Evolutionary conservation across 805 yeast genomes (phyloP).

Genomic region (Barnettozyma sucrosica): DNA sequence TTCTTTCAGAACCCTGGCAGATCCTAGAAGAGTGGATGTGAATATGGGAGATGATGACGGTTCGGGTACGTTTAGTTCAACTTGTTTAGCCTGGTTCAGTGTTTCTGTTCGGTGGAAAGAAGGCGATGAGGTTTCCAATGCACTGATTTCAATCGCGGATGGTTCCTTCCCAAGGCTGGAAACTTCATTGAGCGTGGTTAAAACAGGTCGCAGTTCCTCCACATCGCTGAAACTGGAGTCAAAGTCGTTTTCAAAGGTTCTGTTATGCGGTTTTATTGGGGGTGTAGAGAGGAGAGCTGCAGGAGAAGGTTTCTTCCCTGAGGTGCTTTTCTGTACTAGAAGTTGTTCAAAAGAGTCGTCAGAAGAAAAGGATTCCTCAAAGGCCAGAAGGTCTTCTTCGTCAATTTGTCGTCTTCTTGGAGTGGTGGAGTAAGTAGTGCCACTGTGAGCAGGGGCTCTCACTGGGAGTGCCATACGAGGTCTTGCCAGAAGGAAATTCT

Average conservation of each 20-base stretch:
- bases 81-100: background rate
- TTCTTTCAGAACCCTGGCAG: background rate
- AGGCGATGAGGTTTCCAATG: constrained; percentile 25
- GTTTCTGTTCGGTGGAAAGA: constrained; percentile 25
- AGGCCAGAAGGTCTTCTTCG: constrained; percentile 17
- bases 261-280: constrained; percentile 3
- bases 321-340: background rate
- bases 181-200: background rate
- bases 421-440: background rate
- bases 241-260: constrained; percentile 18
- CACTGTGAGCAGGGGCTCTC: background rate
- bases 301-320: background rate
- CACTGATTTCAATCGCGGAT: constrained; percentile 11
- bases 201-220: background rate
- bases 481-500: background rate
- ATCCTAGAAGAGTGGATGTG: constrained; percentile 3
- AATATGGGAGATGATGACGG: constrained; percentile 1
- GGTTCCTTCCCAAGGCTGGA: background rate
- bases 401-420: constrained; percentile 9
- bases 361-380: constrained; percentile 16
- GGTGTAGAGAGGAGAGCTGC: background rate
- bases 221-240: constrained; percentile 13
- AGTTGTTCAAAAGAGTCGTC: constrained; percentile 4
- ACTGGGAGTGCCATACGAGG: background rate
- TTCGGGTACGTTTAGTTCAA: background rate